phyloP scores from a whole-genome alignment of 2,329 filamentous ascomycete genomes.

The Microcyclosporella mali region DNA sequence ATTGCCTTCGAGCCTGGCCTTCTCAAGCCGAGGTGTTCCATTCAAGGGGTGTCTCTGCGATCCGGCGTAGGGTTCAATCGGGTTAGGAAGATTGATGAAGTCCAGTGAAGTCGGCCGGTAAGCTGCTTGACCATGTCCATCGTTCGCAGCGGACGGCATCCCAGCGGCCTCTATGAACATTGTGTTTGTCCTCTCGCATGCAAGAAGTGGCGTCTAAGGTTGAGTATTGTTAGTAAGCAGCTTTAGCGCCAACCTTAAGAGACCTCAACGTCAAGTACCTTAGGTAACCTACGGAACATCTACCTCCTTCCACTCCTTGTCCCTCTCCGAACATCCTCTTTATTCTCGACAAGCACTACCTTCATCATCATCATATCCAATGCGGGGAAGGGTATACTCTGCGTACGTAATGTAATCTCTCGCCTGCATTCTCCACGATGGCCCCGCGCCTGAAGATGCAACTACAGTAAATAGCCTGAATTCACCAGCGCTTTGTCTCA shows the following conservation, averaged over 20 bases:
- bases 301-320: too few species aligned
- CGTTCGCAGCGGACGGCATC: not conserved
- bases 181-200: not conserved
- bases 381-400: too few species aligned
- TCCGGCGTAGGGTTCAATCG: conserved; percentile 30
- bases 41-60: conserved; percentile 30
- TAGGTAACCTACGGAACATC: too few species aligned
- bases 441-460: too few species aligned
- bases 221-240: too few species aligned
- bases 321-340: too few species aligned
- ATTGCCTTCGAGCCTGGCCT: conserved; percentile 21
- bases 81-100: conserved; percentile 33
- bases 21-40: conserved; percentile 22
- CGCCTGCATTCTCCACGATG: too few species aligned
- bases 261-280: too few species aligned
- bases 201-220: not conserved
- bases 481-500: not conserved
- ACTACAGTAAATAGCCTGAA: conserved; percentile 2
- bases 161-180: not conserved
- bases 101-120: conserved; percentile 28
- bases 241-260: too few species aligned
- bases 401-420: too few species aligned
- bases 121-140: conserved; percentile 9
- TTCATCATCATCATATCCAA: too few species aligned
- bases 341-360: too few species aligned